Base-by-base conservation (phyloP, 352 stramenopile species). In the Pythium chondricola region DNA sequence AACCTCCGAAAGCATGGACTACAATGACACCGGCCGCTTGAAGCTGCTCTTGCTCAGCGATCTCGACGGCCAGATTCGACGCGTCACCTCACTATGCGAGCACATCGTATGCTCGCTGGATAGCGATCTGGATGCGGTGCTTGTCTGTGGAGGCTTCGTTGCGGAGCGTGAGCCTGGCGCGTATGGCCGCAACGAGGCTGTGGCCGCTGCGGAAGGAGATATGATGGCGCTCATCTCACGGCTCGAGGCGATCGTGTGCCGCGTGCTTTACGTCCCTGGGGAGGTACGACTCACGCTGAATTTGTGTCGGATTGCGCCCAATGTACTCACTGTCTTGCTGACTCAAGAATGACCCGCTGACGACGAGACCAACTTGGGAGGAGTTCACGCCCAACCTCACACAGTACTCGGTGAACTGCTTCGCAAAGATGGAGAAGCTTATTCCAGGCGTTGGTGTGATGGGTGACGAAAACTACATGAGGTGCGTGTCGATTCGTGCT, bases 181-280 rank as follows among this genome's bases (percentile, higher is more conserved):
- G 25, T 91, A 88, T 56, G 65, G 74, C 10, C 55, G 61, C 32
- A 63, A 79, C 9, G 80, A 90, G 61, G 59, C 48, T 9, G 66
- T 85, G 22, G 79, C 78, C 3, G 76, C 78, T 4, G 83, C 80
- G 20, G 83, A 95, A 68, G 83, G 83, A 55, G 83, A 95, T 62
- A 92, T 93, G 81, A 93, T 88, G 74, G 79, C 83, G 57, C 63
- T 93, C 39, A 82, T 95, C 41, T 90, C 83, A 16, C 71, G 83
- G 22, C 74, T 95, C 30, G 83, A 95, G 51, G 89, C 83, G 64
- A 87, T 95, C 43, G 79, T 92, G 17, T 93, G 83, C 36, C 81
- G 81, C 21, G 79, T 95, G 9, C 35, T 95, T 10, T 95, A 95
- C 55, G 74, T 90, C 11, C 77, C 83, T 3, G 63, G 73, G 35